Evolutionary conservation across 2,329 filamentous ascomycete genomes (phyloP), one percentile per base, ranked within the genome.

Genomic region (Pleomassaria siparia): DNA sequence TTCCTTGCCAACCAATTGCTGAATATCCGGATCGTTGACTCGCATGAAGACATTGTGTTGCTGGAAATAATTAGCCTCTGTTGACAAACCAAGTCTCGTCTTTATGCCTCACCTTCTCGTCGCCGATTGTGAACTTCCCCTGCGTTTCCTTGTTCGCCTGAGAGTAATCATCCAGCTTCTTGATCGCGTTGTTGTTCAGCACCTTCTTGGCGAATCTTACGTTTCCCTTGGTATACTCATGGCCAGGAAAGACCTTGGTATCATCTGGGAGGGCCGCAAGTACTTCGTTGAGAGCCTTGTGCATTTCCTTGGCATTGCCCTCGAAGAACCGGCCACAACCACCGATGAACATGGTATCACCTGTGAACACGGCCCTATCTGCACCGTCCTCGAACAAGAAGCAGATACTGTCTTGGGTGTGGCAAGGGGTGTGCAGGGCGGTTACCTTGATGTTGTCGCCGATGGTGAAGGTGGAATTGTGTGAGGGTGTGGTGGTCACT

Each of bases 321-420:
- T 99, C 94, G 64, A 99, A 99, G 77, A 99, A 99, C 47, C 87
- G 85, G 29, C 94, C 94, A 66, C 94, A 99, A 24, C 94, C 91
- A 49, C 88, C 91, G 66, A 95, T 92, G 74, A 99, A 99, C 29
- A 99, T 76, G 0, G 94, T 99, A 69, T 99, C 94, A 9, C 94
- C 94, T 0, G 94, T 97, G 66, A 99, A 99, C 2, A 99, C 90
- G 7, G 81, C 91, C 61, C 82, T 85, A 40, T 88, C 79, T 40
- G 83, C 76, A 16, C 84, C 85, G 64, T 99, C 92, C 72, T 96
- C 83, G 77, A 94, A 85, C 59, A 85, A 89, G 76, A 86, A 99
- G 78, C 94, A 99, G 68, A 99, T 96, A 71, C 91, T 96, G 75
- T 99, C 94, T 75, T 96, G 91, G 1, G 94, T 99, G 70, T 99